phyloP scores from a whole-genome alignment of 768 basidiomycete genomes.

The Termitomyces sp. region DNA sequence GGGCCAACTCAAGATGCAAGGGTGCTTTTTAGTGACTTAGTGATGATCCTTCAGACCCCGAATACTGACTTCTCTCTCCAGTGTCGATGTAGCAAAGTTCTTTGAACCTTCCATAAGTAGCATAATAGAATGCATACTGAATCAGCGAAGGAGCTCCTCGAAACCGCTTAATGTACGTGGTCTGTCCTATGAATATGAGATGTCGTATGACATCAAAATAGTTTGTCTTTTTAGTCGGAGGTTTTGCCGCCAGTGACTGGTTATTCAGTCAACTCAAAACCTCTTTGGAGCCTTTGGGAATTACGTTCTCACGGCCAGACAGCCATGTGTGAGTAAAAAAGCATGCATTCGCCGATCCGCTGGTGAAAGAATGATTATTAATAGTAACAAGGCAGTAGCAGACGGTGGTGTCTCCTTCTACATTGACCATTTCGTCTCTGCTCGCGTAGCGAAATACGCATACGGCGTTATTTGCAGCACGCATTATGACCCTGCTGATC shows the following conservation, averaged over 20 bases:
- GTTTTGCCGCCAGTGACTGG: constrained; percentile 48
- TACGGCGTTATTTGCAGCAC: constrained; percentile 5
- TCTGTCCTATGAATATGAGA: background rate
- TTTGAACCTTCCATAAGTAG: constrained; percentile 22
- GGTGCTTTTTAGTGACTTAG: constrained; percentile 15
- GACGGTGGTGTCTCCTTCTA: constrained; percentile 17
- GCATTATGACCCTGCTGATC: constrained; percentile 2
- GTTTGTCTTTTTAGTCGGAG: constrained; percentile 46
- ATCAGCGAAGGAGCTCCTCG: constrained; percentile 9
- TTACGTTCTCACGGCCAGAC: constrained; percentile 39
- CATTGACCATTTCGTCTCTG: constrained; percentile 14
- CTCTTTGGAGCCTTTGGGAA: constrained; percentile 26
- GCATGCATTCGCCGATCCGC: no score
- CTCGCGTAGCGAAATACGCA: constrained; percentile 12
- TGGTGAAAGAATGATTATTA: no score
- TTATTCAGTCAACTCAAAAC: constrained; percentile 36
- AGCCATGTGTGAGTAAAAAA: constrained; percentile 36
- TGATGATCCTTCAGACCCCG: background rate
- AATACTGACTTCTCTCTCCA: background rate
- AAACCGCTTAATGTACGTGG: background rate
- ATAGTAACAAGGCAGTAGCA: constrained; percentile 16
- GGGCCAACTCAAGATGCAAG: constrained; percentile 41
- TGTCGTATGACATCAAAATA: constrained; percentile 4
- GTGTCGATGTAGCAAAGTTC: constrained; percentile 19
- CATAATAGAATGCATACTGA: constrained; percentile 16